Base-by-base conservation (phyloP, 202 grass and related monocot genomes). In the Hordeum pubiflorum region DNA sequence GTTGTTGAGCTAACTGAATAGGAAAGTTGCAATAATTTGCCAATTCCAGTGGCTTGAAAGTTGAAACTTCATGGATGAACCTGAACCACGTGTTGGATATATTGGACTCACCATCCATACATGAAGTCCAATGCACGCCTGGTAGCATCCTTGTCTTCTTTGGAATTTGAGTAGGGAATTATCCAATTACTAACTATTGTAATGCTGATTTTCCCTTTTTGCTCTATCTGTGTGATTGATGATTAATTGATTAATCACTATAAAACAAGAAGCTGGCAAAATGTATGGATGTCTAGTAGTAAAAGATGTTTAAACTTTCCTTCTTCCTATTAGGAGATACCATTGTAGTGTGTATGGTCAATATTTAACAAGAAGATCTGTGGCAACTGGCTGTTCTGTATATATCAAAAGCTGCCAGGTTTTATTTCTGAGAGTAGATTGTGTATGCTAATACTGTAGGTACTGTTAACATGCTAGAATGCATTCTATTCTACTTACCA, bases 41-140 rank as follows among this genome's bases (percentile, higher is more conserved):
- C 40, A 34, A 13, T 79, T 54, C n/a, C 59, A 59, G 50, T 43
- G 20, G 14, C 32, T 23, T 85, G 58, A 77, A 58, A 60, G n/a
- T 23, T 82, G 58, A 77, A 58, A 60, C 23, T 68, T 63, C 6
- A 29, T 36, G 48, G 55, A 67, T 2, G 6, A 66, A 83, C n/a
- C 34, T 88, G 24, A 63, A 36, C 64, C 17, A 17, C 21, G 33
- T 33, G 17, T 44, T 64, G 9, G 54, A 44, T 60, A 48, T 64
- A 34, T 76, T 77, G 7, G 85, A 86, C 92, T 91, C 66, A 95
- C 96, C 96, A 95, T 62, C 92, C 96, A 87, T 89, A 88, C 88
- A 91, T 90, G 81, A 95, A 98, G 58, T 95, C 90, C 60, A 93
- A 59, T 65, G 86, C 92, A 38, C 90, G 83, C 15, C 80, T 66